Conservation (phyloP, 2,329 filamentous ascomycete species). For the Pestalotiopsis sp. region DNA sequence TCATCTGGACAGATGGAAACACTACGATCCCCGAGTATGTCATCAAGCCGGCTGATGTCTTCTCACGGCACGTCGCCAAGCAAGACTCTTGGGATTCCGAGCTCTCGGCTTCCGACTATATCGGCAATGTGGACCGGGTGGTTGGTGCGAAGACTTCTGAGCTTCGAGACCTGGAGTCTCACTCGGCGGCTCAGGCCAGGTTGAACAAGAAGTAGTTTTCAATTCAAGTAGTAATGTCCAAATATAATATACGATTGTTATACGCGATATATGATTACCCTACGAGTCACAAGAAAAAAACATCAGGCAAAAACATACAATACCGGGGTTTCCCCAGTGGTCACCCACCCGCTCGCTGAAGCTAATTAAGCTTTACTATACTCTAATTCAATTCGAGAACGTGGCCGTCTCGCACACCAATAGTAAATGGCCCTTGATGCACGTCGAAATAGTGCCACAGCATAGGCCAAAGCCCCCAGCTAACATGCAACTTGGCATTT, state of each 20-base stretch:
- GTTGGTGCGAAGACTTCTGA: slow-evolving; percentile 7
- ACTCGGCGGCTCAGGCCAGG: background rate
- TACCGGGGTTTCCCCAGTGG: background rate
- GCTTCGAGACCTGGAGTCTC: background rate
- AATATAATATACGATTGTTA: background rate
- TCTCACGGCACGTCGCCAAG: slow-evolving; percentile 12
- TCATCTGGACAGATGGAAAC: slow-evolving; percentile 10
- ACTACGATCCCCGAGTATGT: slow-evolving; percentile 18
- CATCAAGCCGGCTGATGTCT: slow-evolving; percentile 13
- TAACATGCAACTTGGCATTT: background rate
- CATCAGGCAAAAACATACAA: background rate
- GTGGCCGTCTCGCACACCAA: background rate
- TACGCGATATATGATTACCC: background rate
- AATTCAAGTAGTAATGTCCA: background rate
- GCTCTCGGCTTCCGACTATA: slow-evolving; percentile 1
- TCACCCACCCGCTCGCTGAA: background rate
- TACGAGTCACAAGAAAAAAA: background rate
- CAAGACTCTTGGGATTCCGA: background rate
- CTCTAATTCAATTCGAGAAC: background rate
- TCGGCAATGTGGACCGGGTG: background rate
- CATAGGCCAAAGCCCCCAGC: no score
- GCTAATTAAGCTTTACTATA: no score
- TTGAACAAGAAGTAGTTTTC: background rate
- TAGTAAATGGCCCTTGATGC: background rate
- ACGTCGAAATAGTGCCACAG: background rate